A percentile compares a stretch with the other conserved stretches of the same genome.
Conservation (phyloP, 768 basidiomycete genomes). For the Tricholoma saponaceum region DNA sequence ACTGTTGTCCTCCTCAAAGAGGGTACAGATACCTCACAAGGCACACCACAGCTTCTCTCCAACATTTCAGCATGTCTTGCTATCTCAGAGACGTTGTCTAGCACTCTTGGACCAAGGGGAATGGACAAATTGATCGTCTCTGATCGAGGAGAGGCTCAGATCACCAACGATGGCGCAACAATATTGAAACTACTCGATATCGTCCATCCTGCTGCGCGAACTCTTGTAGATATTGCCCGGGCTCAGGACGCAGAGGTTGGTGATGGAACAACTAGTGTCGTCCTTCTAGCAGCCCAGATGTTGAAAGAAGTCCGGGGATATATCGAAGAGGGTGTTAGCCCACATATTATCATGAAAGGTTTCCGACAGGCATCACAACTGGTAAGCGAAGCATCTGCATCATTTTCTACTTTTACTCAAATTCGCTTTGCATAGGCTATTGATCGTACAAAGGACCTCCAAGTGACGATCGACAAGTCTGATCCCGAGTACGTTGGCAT, state of each 20-base stretch:
- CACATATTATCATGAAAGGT: constrained; percentile 97
- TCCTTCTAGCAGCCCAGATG: constrained; percentile 89
- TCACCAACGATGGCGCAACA: constrained; percentile 99
- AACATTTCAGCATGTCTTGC: constrained; percentile 97
- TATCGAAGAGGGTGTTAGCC: constrained; percentile 96
- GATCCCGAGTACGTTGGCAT: constrained; percentile 71
- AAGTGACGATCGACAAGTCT: constrained; percentile 85
- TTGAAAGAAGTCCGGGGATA: constrained; percentile 88
- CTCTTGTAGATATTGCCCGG: constrained; percentile 96
- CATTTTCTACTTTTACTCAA: constrained; percentile 4
- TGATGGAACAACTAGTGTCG: constrained; percentile 96
- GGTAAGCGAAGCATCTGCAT: constrained; percentile 41
- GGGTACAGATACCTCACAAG: constrained; percentile 95
- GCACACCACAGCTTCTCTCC: constrained; percentile 85
- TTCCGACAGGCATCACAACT: constrained; percentile 84
- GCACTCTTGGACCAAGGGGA: constrained; percentile 94
- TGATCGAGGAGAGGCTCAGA: constrained; percentile 92
- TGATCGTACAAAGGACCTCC: constrained; percentile 83
- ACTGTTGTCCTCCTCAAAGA: constrained; percentile 95
- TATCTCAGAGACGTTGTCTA: constrained; percentile 86
- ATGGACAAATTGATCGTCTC: constrained; percentile 99
- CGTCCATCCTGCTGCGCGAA: constrained; percentile 95
- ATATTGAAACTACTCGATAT: constrained; percentile 97
- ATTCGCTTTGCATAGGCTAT: constrained; percentile 51
- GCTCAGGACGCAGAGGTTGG: constrained; percentile 99